Conservation (phyloP, 371 early-diverging fungal genomes). For the Syncephalastrum racemosum region DNA sequence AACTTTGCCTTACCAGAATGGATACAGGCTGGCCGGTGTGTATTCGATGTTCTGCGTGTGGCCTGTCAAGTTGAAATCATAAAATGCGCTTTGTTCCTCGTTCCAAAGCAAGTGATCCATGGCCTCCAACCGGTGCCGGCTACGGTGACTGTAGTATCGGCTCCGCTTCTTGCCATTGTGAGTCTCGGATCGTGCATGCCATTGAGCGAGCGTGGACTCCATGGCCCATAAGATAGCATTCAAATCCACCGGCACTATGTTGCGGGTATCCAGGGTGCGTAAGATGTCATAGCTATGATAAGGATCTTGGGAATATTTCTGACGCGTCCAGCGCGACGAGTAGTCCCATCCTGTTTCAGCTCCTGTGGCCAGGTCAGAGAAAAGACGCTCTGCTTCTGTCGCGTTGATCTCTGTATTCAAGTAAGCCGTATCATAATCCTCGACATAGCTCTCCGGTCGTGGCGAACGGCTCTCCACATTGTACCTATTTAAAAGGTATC, state of each 20-base stretch:
- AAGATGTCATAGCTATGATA: constrained; percentile 34
- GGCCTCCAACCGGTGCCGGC: constrained; percentile 38
- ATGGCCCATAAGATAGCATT: constrained; percentile 83
- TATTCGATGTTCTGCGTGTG: constrained; percentile 28
- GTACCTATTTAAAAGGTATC: constrained; percentile 56
- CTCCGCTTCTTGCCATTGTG: constrained; percentile 12
- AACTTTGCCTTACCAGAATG: constrained; percentile 40
- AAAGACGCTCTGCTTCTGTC: constrained; percentile 39
- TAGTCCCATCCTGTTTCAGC: constrained; percentile 96
- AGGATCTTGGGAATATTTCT: constrained; percentile 22
- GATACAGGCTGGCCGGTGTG: constrained; percentile 46
- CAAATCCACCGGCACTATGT: constrained; percentile 82
- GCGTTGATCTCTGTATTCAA: constrained; percentile 26
- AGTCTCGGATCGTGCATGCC: constrained; percentile 23
- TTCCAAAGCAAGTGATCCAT: constrained; percentile 58
- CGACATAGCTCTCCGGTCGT: constrained; percentile 78
- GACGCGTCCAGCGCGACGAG: constrained; percentile 69
- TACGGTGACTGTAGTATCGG: constrained; percentile 35
- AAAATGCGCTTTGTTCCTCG: constrained; percentile 37
- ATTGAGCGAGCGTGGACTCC: constrained; percentile 59
- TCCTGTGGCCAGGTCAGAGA: constrained; percentile 73
- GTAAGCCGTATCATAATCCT: constrained; percentile 67
- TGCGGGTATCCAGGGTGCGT: constrained; percentile 54
- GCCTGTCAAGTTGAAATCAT: constrained; percentile 56
- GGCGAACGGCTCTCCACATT: constrained; percentile 60